Conservation (phyloP, 2,329 filamentous ascomycete species). For the Furcasterigmium furcatum region DNA sequence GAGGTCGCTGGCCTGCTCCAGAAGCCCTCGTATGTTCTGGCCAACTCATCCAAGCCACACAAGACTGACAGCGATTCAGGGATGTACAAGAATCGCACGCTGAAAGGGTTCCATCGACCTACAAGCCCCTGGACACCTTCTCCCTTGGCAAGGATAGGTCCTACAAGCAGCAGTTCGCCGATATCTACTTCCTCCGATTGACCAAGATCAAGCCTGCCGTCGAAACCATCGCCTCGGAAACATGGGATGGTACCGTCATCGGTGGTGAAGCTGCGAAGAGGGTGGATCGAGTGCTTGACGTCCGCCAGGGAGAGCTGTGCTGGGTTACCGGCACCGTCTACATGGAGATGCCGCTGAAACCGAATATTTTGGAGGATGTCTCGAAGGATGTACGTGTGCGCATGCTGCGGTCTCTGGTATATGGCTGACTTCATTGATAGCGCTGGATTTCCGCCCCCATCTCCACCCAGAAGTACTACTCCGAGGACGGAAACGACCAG, state of each 20-base stretch:
- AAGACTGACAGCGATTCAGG: conserved; percentile 11
- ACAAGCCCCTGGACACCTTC: conserved; percentile 75
- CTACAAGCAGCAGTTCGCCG: conserved; percentile 93
- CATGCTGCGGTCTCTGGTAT: not conserved
- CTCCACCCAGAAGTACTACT: conserved; percentile 72
- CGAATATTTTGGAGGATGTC: conserved; percentile 92
- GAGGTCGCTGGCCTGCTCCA: conserved; percentile 41
- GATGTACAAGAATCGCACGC: conserved; percentile 31
- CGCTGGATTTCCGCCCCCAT: conserved; percentile 87
- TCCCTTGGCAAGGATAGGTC: conserved; percentile 66
- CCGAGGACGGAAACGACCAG: conserved; percentile 55
- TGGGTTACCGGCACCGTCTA: conserved; percentile 95
- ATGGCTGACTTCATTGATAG: conserved; percentile 36
- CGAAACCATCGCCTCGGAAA: conserved; percentile 67
- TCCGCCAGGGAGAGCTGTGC: conserved; percentile 90
- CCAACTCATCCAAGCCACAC: not conserved
- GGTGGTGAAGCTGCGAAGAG: conserved; percentile 70
- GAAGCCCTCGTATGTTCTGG: conserved; percentile 42
- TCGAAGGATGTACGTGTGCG: conserved; percentile 71
- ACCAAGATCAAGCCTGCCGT: conserved; percentile 83
- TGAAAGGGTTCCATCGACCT: conserved; percentile 52
- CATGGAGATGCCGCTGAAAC: conserved; percentile 96
- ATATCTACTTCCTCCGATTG: conserved; percentile 95
- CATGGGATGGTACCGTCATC: conserved; percentile 77
- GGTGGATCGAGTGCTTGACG: conserved; percentile 89